Conservation (phyloP, 768 basidiomycete species). For the Termitomyces bulborhizus region DNA sequence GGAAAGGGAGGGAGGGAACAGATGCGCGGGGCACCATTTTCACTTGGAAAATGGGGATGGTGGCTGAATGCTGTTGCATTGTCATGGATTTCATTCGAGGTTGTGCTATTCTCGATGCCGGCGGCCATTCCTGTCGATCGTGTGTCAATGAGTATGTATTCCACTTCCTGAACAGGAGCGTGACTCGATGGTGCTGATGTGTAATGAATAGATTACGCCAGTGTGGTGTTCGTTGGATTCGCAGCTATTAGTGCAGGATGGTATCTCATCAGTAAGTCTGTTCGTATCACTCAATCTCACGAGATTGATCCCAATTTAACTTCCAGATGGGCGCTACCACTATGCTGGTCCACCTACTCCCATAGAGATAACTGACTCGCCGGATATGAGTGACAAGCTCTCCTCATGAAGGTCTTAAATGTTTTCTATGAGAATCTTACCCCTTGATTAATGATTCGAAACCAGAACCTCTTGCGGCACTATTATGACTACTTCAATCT, state of each 20-base stretch:
- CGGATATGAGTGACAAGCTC: background rate
- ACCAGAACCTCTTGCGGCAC: too few species aligned
- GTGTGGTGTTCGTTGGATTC: conserved; percentile 63
- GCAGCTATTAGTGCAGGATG: conserved; percentile 50
- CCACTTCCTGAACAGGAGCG: background rate
- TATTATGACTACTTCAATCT: too few species aligned
- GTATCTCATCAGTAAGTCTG: conserved; percentile 50
- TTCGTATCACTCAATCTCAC: background rate
- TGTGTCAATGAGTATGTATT: conserved; percentile 1
- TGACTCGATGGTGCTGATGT: background rate
- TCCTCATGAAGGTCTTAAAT: background rate
- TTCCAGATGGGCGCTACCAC: conserved; percentile 34
- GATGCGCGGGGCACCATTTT: conserved; percentile 44
- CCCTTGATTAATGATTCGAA: too few species aligned
- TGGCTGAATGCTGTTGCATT: conserved; percentile 47
- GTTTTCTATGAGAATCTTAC: too few species aligned
- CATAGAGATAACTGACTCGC: background rate
- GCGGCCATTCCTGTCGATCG: conserved; percentile 49
- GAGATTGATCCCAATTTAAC: background rate
- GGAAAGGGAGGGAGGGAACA: conserved; percentile 31
- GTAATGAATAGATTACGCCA: conserved; percentile 48
- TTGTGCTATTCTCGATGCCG: conserved; percentile 65
- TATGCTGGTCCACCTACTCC: conserved; percentile 39
- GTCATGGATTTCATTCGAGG: conserved; percentile 52
- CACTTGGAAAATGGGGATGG: conserved; percentile 37